These are phyloP conservation scores for Solanum chiquidenum DNA, from an alignment of 257 asterid genomes.

Conservation along the genomic window DNA sequence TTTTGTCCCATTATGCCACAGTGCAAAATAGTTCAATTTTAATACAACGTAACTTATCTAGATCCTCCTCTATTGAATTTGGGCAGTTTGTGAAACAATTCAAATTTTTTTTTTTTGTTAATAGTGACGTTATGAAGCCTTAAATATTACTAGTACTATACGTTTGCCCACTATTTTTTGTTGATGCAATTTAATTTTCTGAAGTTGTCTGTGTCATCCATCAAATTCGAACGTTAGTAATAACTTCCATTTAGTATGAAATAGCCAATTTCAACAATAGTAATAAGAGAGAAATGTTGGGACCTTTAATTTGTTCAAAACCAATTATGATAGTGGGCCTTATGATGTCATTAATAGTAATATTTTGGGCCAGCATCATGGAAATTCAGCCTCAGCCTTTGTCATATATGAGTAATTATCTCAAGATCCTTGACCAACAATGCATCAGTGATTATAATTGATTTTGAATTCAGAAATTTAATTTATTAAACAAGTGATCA, in stretches of 20 bases:
- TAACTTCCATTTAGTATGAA: background rate
- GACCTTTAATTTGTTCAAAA: background rate
- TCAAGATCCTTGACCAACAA: background rate
- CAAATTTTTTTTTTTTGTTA: background rate
- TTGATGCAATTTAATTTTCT: background rate
- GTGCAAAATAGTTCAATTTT: background rate
- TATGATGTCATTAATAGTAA: background rate
- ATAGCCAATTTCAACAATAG: background rate
- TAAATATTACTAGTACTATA: background rate
- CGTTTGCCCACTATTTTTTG: background rate
- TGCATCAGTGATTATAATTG: background rate
- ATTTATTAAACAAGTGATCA: background rate
- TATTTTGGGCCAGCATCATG: background rate
- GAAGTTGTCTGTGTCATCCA: background rate
- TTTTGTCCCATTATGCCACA: background rate
- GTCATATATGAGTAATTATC: background rate
- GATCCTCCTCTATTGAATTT: background rate
- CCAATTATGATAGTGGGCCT: background rate
- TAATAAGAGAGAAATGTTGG: background rate
- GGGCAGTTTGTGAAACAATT: background rate
- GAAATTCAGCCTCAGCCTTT: background rate
- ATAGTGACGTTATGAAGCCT: background rate
- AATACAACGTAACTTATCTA: background rate
- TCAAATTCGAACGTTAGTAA: background rate
- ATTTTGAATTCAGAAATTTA: background rate